Evolutionary conservation across 441 rosid genomes (phyloP).

Genomic region (Erodium moschatum): DNA sequence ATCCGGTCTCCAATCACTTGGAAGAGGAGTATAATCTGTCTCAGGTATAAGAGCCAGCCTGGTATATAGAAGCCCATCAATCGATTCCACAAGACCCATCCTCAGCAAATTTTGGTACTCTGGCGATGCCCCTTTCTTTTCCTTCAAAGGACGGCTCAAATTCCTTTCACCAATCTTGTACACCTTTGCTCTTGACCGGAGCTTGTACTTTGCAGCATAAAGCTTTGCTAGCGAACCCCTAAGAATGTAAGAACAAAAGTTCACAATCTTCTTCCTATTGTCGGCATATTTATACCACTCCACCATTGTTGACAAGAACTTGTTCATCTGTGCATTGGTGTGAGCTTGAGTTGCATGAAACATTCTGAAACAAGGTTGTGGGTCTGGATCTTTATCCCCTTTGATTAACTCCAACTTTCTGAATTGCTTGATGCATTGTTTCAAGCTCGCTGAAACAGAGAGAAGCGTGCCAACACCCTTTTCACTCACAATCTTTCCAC

Average conservation of each 20-base stretch:
- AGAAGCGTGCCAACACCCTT: slow-evolving; percentile 91
- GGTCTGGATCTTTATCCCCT: slow-evolving; percentile 93
- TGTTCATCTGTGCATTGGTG: slow-evolving; percentile 90
- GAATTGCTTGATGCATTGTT: slow-evolving; percentile 83
- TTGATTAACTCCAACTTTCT: slow-evolving; percentile 70
- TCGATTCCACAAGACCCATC: slow-evolving; percentile 86
- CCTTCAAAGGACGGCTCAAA: slow-evolving; percentile 74
- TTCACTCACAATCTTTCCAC: slow-evolving; percentile 94
- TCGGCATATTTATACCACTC: slow-evolving; percentile 94
- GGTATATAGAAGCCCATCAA: slow-evolving; percentile 84
- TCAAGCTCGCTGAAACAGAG: slow-evolving; percentile 85
- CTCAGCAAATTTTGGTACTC: slow-evolving; percentile 73
- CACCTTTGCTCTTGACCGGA: slow-evolving; percentile 84
- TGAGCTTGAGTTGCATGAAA: slow-evolving; percentile 96
- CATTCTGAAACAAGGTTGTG: slow-evolving; percentile 96
- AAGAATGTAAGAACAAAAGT: slow-evolving; percentile 66
- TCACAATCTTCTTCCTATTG: slow-evolving; percentile 82
- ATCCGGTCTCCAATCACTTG: slow-evolving; percentile 76
- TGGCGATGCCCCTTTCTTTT: slow-evolving; percentile 85
- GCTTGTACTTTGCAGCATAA: slow-evolving; percentile 89
- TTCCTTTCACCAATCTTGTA: slow-evolving; percentile 60
- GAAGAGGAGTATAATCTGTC: slow-evolving; percentile 81
- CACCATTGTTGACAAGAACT: slow-evolving; percentile 69
- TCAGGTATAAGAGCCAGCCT: slow-evolving; percentile 92
- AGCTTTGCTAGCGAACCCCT: slow-evolving; percentile 89